Percentiles rank a stretch among this genome's conserved stretches.
Conservation (phyloP, 768 basidiomycete genomes). For the Collybia sp. region DNA sequence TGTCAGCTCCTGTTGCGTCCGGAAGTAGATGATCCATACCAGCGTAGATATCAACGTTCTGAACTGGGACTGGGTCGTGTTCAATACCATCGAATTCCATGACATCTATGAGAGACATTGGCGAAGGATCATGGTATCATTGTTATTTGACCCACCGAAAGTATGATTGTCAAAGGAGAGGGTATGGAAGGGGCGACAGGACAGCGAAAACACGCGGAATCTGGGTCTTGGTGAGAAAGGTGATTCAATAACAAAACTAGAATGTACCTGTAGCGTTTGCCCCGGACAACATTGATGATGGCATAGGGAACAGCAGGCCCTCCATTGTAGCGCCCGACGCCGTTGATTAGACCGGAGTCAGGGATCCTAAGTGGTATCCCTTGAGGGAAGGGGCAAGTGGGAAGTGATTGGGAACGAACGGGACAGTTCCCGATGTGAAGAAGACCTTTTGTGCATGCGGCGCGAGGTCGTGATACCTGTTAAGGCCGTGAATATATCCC, state of each 20-base stretch:
- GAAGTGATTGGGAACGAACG: neutral
- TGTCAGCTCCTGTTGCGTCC: no score
- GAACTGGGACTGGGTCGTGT: conserved; percentile 26
- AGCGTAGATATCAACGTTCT: conserved; percentile 35
- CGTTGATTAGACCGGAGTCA: conserved; percentile 49
- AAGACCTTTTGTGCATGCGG: conserved; percentile 7
- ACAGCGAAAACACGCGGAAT: conserved; percentile 46
- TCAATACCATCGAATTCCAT: conserved; percentile 37
- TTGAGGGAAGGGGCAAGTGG: neutral
- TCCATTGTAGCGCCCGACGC: conserved; percentile 38
- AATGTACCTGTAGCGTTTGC: conserved; percentile 26
- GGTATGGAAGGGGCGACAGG: conserved; percentile 40
- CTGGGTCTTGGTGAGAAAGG: conserved; percentile 31
- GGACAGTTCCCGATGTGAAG: conserved; percentile 7
- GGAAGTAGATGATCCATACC: conserved; percentile 12
- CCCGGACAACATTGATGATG: conserved; percentile 31
- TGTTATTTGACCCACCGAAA: conserved; percentile 14
- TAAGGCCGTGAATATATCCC: neutral
- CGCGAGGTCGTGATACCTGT: conserved; percentile 31
- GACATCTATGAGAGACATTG: conserved; percentile 16
- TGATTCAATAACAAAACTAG: no score
- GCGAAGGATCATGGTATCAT: conserved; percentile 1
- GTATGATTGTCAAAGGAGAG: conserved; percentile 42
- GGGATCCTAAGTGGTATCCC: conserved; percentile 2
- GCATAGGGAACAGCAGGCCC: conserved; percentile 33